Base-by-base conservation (phyloP, 176 grass and related monocot species). In the Themeda triandra region DNA sequence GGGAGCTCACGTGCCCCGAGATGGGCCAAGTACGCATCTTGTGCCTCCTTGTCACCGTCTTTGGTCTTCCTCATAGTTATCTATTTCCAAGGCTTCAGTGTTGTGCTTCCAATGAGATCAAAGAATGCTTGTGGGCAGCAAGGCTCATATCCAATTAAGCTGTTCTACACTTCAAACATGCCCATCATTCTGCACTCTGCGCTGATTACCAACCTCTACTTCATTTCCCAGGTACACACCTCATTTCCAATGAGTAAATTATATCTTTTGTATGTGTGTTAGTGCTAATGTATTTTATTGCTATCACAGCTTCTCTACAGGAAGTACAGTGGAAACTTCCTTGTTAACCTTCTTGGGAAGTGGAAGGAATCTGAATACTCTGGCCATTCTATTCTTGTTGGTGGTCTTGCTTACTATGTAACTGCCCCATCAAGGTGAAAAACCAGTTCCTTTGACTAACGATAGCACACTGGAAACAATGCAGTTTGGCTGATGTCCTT, bases 111-210 rank as follows among this genome's bases (percentile, higher is more conserved):
- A 77, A 93, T 98, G 63, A 98, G 93, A 63, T 95, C 92, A 51
- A 98, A 91, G 70, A 98, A 95, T 85, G 96, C 91, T 28, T 89
- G 96, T 59, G 96, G 96, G 6, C 96, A 98, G 73, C 96, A 98
- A 82, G 96, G 96, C 29, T 98, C 91, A 24, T 98, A 98, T 79
- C 96, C 96, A 42, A 98, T 98, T 83, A 98, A 98, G 86, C 78
- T 98, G 58, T 98, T 98, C 73, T 98, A 95, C 77, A 98, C 96
- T 68, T 95, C 91, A 12, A 98, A 98, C 76, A 95, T 98, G 96
- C 96, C 93, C 64, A 98, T 98, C 69, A 98, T 95, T 85, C 80
- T 98, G 65, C 96, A 98, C 80, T 95, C 91, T 48, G 96, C 96
- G 13, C 85, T 95, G 53, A 92, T 95, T 73, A 90, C 96, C 51